Evolutionary conservation across 495 filamentous ascomycete species (phyloP).

Genomic region (Sporormia fimetaria): DNA sequence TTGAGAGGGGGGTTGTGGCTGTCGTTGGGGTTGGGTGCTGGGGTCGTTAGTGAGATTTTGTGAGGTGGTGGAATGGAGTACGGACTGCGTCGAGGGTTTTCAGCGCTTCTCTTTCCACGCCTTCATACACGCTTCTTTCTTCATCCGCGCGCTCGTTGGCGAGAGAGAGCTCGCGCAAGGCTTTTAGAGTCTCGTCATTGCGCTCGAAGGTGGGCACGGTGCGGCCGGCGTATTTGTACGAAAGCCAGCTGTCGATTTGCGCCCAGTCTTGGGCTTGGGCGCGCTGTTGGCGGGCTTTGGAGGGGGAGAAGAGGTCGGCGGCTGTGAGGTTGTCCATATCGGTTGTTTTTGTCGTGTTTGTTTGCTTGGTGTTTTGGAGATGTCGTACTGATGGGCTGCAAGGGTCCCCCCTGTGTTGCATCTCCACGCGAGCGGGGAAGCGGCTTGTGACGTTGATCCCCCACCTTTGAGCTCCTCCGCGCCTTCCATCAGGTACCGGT

Average conservation of each 20-base stretch:
- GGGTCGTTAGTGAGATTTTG: slow-evolving; percentile 1
- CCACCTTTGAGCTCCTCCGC: too few species aligned
- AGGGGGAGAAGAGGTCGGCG: slow-evolving; percentile 59
- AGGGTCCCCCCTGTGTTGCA: too few species aligned
- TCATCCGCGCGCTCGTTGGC: slow-evolving; percentile 78
- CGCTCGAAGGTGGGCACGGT: slow-evolving; percentile 62
- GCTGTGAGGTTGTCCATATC: slow-evolving; percentile 30
- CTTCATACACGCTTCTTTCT: slow-evolving; percentile 44
- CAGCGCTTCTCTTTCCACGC: slow-evolving; percentile 49
- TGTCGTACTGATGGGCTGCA: not conserved
- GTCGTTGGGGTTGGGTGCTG: slow-evolving; percentile 1
- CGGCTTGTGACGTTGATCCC: too few species aligned
- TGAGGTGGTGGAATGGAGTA: not conserved
- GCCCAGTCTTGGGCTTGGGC: slow-evolving; percentile 74
- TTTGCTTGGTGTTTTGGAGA: slow-evolving; percentile 3
- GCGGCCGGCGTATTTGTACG: slow-evolving; percentile 51
- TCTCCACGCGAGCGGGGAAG: too few species aligned
- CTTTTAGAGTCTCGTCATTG: slow-evolving; percentile 70
- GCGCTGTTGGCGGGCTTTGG: slow-evolving; percentile 51
- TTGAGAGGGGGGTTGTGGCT: slow-evolving; percentile 3
- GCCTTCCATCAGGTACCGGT: too few species aligned
- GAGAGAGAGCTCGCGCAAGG: slow-evolving; percentile 60
- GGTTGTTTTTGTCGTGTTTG: not conserved
- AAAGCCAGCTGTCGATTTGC: slow-evolving; percentile 73
- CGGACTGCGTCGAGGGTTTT: slow-evolving; percentile 30